A percentile compares a stretch with the other conserved stretches of the same genome.
Evolutionary conservation across 2,329 filamentous ascomycete species (phyloP).

Genomic region (Fusarium nisikadoi): DNA sequence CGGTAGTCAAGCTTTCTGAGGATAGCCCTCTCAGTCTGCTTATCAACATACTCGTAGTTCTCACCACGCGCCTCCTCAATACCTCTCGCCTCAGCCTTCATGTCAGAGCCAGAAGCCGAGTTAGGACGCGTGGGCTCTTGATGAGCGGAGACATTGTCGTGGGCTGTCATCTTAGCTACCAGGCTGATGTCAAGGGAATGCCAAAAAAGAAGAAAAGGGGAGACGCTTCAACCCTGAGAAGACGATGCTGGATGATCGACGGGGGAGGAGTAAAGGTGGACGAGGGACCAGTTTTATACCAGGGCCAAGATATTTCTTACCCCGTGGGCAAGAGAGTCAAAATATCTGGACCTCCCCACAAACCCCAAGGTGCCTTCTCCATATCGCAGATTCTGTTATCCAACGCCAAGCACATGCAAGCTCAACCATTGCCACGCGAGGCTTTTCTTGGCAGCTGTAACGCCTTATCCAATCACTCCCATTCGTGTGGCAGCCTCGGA

Average conservation of each 20-base stretch:
- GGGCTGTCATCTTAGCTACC: conserved; percentile 8
- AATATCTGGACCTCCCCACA: not conserved
- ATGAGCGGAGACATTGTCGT: conserved; percentile 5
- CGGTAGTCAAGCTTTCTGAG: conserved; percentile 46
- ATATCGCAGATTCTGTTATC: conserved; percentile 6
- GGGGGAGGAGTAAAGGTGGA: not conserved
- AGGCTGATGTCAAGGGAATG: not conserved
- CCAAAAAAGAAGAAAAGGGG: not conserved
- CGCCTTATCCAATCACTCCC: not conserved
- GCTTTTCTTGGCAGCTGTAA: conserved; percentile 11
- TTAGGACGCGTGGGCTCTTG: conserved; percentile 21
- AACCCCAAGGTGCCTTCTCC: not conserved
- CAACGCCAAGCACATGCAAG: conserved; percentile 17
- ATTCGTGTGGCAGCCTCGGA: not conserved
- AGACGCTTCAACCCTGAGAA: not conserved
- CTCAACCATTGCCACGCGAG: conserved; percentile 20
- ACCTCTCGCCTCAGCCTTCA: conserved; percentile 7
- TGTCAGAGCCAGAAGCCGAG: conserved; percentile 31
- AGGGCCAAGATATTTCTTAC: conserved; percentile 16
- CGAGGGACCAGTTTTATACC: conserved; percentile 4
- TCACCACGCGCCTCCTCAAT: conserved; percentile 32
- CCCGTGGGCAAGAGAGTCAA: not conserved
- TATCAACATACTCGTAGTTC: conserved; percentile 33
- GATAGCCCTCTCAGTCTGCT: conserved; percentile 33
- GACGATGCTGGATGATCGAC: conserved; percentile 1